Evolutionary conservation across 441 rosid genomes (phyloP).

Genomic region (Oxalis stricta): DNA sequence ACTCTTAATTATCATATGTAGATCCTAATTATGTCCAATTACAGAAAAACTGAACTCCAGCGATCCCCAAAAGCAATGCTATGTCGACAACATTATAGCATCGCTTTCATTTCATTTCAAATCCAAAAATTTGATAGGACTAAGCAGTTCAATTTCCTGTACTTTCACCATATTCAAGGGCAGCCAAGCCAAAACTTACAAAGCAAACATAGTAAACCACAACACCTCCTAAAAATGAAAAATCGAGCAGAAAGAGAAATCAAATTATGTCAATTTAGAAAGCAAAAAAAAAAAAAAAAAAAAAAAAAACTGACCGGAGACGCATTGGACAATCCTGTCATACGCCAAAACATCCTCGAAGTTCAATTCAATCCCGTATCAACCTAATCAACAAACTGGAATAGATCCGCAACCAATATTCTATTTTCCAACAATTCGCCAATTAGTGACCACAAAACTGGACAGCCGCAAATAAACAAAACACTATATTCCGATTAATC

Average conservation of each 20-base stretch:
- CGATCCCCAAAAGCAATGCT: too few species aligned
- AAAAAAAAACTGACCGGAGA: slow-evolving; percentile 57
- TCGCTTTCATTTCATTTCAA: too few species aligned
- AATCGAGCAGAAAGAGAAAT: not conserved
- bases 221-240: not conserved
- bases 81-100: too few species aligned
- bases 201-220: not conserved
- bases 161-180: too few species aligned
- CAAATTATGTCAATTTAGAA: not conserved
- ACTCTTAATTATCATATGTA: too few species aligned
- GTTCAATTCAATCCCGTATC: slow-evolving; percentile 11
- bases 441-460: not conserved
- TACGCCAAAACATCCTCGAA: slow-evolving; percentile 90
- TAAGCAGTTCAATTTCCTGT: too few species aligned
- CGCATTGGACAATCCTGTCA: slow-evolving; percentile 84
- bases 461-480: not conserved
- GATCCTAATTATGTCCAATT: too few species aligned
- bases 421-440: slow-evolving; percentile 9
- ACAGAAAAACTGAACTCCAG: too few species aligned
- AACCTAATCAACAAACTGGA: slow-evolving; percentile 1
- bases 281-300: not conserved
- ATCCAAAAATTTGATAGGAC: too few species aligned
- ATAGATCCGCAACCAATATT: slow-evolving; percentile 36
- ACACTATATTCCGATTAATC: slow-evolving; percentile 16
- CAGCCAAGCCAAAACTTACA: too few species aligned